Evolutionary conservation across 2,329 filamentous ascomycete genomes (phyloP).

Genomic region (Mycosphaerella arachidis): DNA sequence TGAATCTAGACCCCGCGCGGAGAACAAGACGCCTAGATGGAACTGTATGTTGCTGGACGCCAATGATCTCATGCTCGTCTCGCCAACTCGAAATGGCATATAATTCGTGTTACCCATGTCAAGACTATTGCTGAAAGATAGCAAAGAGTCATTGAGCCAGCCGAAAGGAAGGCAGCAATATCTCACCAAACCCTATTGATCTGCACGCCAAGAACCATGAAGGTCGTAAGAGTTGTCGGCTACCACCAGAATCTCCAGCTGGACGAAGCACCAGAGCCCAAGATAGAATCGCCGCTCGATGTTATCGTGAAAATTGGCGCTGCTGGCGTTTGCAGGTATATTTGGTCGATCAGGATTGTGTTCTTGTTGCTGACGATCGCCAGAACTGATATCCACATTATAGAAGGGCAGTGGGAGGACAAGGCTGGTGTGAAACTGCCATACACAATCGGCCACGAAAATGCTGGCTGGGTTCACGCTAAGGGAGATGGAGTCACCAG

Average conservation of each 20-base stretch:
- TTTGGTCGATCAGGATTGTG: neutral
- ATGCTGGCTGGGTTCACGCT: constrained; percentile 24
- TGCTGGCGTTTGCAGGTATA: constrained; percentile 24
- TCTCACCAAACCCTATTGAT: too few species aligned
- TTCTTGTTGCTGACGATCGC: neutral
- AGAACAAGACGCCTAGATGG: neutral
- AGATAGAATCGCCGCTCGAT: constrained; percentile 21
- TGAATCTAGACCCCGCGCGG: neutral
- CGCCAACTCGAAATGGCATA: neutral
- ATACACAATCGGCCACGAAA: constrained; percentile 27
- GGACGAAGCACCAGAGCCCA: constrained; percentile 22
- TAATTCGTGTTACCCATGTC: neutral
- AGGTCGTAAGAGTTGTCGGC: constrained; percentile 23
- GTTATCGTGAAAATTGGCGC: constrained; percentile 28
- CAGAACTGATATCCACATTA: constrained; percentile 27
- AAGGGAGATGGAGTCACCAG: constrained; percentile 21
- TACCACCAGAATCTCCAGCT: constrained; percentile 25
- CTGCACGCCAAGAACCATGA: constrained; percentile 11
- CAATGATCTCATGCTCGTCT: neutral
- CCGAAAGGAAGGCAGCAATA: too few species aligned
- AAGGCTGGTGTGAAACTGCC: constrained; percentile 24
- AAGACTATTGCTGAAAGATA: too few species aligned
- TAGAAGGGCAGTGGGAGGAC: constrained; percentile 26
- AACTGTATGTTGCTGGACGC: neutral
- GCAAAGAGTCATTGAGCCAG: too few species aligned